A percentile compares a stretch with the other conserved stretches of the same genome.
Evolutionary conservation across 768 basidiomycete genomes (phyloP).

Genomic region (Leccinum boreale): DNA sequence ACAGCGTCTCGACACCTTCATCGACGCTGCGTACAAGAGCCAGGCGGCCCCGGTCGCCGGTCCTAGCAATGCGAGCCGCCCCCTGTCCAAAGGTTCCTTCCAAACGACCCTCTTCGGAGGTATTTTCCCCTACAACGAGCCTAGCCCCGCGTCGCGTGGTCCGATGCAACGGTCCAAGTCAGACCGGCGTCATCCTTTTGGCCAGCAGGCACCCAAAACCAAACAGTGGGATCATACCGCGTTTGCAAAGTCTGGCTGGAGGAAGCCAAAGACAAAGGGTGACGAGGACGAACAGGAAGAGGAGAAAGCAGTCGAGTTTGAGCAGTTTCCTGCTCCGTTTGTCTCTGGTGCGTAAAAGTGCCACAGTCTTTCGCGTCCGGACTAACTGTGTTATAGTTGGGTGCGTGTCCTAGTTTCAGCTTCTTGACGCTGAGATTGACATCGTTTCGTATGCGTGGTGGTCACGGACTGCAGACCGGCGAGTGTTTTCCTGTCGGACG

Average conservation of each 20-base stretch:
- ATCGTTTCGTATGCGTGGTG: background rate
- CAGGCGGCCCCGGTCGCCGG: constrained; percentile 42
- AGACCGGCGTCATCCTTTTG: constrained; percentile 39
- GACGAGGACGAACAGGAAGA: constrained; percentile 58
- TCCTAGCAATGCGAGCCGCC: constrained; percentile 24
- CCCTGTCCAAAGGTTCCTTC: constrained; percentile 37
- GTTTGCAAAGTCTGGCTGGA: constrained; percentile 79
- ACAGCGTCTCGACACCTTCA: constrained; percentile 49
- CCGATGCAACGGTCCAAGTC: constrained; percentile 44
- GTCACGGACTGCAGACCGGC: constrained; percentile 30
- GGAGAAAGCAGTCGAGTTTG: constrained; percentile 59
- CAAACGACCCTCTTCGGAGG: constrained; percentile 72
- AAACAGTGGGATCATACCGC: constrained; percentile 92
- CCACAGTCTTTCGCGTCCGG: background rate
- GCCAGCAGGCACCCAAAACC: constrained; percentile 56
- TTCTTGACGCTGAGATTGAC: constrained; percentile 4
- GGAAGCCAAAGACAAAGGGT: constrained; percentile 49
- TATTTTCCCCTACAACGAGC: constrained; percentile 38
- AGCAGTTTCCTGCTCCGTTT: constrained; percentile 83
- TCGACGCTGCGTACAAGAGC: constrained; percentile 45
- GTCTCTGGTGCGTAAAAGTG: constrained; percentile 50
- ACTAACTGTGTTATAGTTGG: constrained; percentile 39
- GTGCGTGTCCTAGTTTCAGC: constrained; percentile 37
- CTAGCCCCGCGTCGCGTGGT: constrained; percentile 26
- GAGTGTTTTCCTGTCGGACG: background rate